These are phyloP conservation scores for Chaetomium sp. DNA, from an alignment of 2,329 filamentous ascomycete genomes.

Conservation along the genomic window DNA sequence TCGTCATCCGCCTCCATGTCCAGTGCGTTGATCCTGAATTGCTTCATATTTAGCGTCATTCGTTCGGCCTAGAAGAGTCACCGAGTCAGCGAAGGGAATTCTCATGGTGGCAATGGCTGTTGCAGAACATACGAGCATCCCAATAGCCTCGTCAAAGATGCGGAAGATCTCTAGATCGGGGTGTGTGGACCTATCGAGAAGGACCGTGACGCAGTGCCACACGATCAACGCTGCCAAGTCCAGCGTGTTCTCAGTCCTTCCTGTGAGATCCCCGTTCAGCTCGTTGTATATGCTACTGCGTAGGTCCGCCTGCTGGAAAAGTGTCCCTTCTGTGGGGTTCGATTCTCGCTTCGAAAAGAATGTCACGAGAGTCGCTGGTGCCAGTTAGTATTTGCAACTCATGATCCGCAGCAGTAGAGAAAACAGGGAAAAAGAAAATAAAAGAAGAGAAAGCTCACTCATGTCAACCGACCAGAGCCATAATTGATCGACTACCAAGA, in stretches of 20 bases:
- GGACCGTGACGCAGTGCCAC: conserved; percentile 54
- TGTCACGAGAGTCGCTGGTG: conserved; percentile 42
- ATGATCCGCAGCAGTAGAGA: not conserved
- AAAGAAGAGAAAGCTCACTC: conserved; percentile 32
- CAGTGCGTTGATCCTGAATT: conserved; percentile 53
- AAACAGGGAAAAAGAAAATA: not conserved
- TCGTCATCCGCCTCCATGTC: conserved; percentile 29
- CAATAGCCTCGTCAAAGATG: conserved; percentile 61
- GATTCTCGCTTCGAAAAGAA: conserved; percentile 52
- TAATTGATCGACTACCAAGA: conserved; percentile 61
- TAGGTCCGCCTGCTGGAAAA: conserved; percentile 55
- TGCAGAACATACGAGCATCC: conserved; percentile 44
- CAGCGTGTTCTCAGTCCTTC: conserved; percentile 54
- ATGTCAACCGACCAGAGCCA: conserved; percentile 56
- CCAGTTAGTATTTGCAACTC: fast-evolving
- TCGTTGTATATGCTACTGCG: conserved; percentile 60
- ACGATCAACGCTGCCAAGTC: conserved; percentile 58
- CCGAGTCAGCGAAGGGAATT: too few species aligned
- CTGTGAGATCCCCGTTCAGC: conserved; percentile 57
- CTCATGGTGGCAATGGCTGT: not conserved
- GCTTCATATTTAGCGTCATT: conserved; percentile 56
- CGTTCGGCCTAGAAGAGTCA: conserved; percentile 45
- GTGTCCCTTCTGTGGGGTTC: conserved; percentile 45
- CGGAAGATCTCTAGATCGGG: conserved; percentile 57
- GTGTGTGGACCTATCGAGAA: conserved; percentile 53